These are phyloP conservation scores for Hypomyces perniciosus DNA, from an alignment of 2,329 filamentous ascomycete genomes.

Conservation along the genomic window DNA sequence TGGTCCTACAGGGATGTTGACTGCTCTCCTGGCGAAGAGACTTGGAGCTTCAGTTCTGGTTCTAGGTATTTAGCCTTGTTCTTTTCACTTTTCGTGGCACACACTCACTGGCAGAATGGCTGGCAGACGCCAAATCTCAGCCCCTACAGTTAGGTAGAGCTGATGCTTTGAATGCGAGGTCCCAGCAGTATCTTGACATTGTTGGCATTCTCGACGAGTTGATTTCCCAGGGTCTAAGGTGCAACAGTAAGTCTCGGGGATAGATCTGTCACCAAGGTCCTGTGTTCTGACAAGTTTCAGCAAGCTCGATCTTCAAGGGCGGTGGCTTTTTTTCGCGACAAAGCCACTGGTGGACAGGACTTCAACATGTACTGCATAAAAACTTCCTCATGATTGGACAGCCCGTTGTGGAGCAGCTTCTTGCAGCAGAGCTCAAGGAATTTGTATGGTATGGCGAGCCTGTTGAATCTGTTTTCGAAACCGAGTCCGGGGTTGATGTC, in stretches of 20 bases:
- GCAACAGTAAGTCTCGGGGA: constrained; percentile 36
- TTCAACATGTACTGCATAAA: constrained; percentile 39
- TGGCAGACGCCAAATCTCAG: constrained; percentile 32
- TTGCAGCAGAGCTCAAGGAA: constrained; percentile 29
- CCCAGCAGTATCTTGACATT: constrained; percentile 42
- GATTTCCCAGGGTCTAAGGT: constrained; percentile 37
- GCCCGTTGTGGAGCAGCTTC: constrained; percentile 36
- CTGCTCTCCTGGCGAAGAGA: constrained; percentile 36
- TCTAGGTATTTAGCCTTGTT: constrained; percentile 34
- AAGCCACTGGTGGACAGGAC: constrained; percentile 41
- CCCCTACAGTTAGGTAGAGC: constrained; percentile 38
- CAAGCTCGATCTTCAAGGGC: constrained; percentile 41
- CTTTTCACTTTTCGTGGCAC: no score
- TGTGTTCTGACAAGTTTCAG: constrained; percentile 20
- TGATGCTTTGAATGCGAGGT: constrained; percentile 43
- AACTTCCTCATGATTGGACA: constrained; percentile 48
- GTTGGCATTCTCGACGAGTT: constrained; percentile 38
- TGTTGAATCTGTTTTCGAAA: constrained; percentile 46
- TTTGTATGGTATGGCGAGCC: constrained; percentile 33
- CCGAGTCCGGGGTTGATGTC: constrained; percentile 43
- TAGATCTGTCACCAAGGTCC: not conserved
- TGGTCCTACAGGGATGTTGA: constrained; percentile 40
- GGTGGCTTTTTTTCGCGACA: constrained; percentile 43
- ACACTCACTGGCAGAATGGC: constrained; percentile 26
- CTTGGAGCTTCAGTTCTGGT: constrained; percentile 36